These are phyloP conservation scores for Coccinonectria pachysandricola DNA, from an alignment of 2,329 filamentous ascomycete genomes.

Conservation along the genomic window DNA sequence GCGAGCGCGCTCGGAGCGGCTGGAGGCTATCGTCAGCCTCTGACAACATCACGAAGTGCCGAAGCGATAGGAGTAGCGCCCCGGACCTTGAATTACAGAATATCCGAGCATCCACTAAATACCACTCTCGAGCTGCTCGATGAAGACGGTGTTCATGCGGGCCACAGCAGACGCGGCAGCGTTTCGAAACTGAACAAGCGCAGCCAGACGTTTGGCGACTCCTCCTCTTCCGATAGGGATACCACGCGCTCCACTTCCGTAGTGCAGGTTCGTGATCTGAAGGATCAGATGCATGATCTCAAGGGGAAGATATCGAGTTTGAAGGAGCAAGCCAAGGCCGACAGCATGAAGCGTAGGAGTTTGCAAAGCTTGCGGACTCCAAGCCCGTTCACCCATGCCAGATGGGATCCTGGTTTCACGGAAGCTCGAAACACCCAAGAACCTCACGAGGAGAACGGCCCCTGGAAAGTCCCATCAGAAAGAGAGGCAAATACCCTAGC, in stretches of 20 bases:
- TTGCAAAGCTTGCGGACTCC: conserved; percentile 64
- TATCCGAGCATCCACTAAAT: conserved; percentile 31
- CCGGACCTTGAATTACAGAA: conserved; percentile 23
- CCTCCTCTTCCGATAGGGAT: conserved; percentile 31
- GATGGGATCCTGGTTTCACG: conserved; percentile 19
- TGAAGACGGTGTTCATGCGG: conserved; percentile 32
- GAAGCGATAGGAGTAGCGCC: conserved; percentile 28
- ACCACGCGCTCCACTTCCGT: conserved; percentile 59
- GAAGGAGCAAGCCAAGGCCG: conserved; percentile 67
- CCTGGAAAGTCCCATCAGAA: conserved; percentile 10
- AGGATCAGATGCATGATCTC: conserved; percentile 75
- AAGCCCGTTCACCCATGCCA: conserved; percentile 68
- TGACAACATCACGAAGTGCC: conserved; percentile 32
- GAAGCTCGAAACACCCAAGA: conserved; percentile 15
- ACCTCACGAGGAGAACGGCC: conserved; percentile 10
- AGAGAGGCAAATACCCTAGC: conserved; percentile 7
- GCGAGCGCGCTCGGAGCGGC: conserved; percentile 53
- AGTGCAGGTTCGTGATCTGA: conserved; percentile 62
- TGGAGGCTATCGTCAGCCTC: conserved; percentile 45
- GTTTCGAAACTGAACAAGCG: conserved; percentile 24
- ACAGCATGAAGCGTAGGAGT: conserved; percentile 68
- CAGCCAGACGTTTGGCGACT: conserved; percentile 33
- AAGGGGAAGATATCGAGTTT: conserved; percentile 77
- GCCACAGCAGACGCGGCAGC: conserved; percentile 12
- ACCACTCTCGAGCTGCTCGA: conserved; percentile 40